These are phyloP conservation scores for Hygrophila difformis DNA, from an alignment of 257 asterid species.

Conservation along the genomic window DNA sequence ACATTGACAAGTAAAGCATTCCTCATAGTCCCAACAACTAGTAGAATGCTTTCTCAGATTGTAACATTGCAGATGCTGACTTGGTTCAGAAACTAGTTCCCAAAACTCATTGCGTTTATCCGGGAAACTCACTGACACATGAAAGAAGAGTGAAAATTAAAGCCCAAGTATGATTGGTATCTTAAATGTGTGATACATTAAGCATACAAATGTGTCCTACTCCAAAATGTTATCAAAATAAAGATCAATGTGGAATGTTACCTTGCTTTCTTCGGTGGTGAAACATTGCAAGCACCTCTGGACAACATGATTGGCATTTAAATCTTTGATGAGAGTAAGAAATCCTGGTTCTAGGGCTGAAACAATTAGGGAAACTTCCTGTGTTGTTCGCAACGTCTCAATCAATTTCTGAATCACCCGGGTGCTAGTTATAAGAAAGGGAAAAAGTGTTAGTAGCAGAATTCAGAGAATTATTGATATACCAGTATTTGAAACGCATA, in stretches of 20 bases:
- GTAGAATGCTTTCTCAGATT: no score
- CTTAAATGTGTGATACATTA: no score
- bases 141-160: no score
- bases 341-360: conserved; percentile 89
- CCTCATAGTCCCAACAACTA: no score
- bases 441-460: background rate
- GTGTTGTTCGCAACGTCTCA: conserved; percentile 65
- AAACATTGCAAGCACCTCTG: conserved; percentile 89
- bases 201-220: no score
- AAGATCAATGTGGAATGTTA: conserved; percentile 7
- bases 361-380: conserved; percentile 54
- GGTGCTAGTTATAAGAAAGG: conserved; percentile 45
- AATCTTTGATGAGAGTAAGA: conserved; percentile 72
- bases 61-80: no score
- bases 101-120: no score
- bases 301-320: conserved; percentile 85
- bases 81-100: no score
- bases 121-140: no score
- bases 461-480: background rate
- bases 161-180: no score
- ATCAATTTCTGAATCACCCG: conserved; percentile 94
- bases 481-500: conserved; percentile 14
- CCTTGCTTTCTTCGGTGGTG: conserved; percentile 69
- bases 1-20: no score
- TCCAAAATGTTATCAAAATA: background rate